Base-by-base conservation (phyloP, 2,329 filamentous ascomycete species). In the Aureobasidium mangrovei region DNA sequence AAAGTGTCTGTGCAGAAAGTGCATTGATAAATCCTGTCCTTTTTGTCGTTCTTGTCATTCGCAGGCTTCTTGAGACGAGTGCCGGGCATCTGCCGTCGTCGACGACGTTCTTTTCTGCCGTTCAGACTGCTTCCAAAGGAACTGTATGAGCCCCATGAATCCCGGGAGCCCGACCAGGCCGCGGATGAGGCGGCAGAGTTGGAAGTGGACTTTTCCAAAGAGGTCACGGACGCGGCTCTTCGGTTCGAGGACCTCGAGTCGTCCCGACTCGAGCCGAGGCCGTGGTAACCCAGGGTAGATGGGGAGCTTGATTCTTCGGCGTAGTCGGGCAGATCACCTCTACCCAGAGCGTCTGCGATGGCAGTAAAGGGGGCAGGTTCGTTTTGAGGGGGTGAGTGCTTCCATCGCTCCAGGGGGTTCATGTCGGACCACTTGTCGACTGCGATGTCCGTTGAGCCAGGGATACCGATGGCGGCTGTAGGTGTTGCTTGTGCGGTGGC, bases 401-500 rank as follows among this genome's bases (percentile, higher is more conserved):
- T 79, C 82, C 83, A 86, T 76, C 83, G 53, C 38, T 55, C 53
- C 0, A 55, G 44, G 9, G 53, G 53, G 32, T 55, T 55, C 44
- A 58, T 53, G 18, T 58, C 53, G 24, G 48, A 43, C 56, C 67
- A 54, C 64, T 64, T 66, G 62, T 68, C 54, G 61, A 63, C 59
- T 63, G 68, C n/a, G 62, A 63, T 44, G 55, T 47, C 44, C n/a
- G 78, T 73, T 63, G 77, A 73, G 7, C 32, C 31, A 8, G 88
- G 86, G 54, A 95, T 91, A 59, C 91, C 83, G 58, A 95, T 84
- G 4, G 84, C 81, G 54, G 76, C 74, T 24, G 78, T 78, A 54
- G 80, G 78, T 58, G 76, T 78, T 28, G 81, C 81, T 1, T 88
- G 86, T 4, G 88, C 91, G 48, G 59, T 58, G 54, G 60, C 57